A percentile compares a stretch with the other conserved stretches of the same genome.
Conservation (phyloP, 768 basidiomycete species). For the Trametes sanguinea region DNA sequence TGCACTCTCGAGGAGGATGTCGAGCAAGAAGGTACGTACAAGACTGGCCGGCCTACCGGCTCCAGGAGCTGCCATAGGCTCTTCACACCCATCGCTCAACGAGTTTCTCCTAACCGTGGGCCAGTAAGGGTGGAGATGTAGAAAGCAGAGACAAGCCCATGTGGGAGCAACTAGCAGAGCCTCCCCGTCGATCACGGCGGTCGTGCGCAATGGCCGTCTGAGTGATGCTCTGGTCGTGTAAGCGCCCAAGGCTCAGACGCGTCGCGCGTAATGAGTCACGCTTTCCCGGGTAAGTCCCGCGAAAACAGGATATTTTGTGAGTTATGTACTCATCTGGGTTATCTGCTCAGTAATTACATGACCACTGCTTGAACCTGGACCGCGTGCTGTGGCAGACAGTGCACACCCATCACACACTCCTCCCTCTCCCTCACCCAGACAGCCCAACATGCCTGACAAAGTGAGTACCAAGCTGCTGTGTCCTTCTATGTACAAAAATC, state of each 20-base stretch:
- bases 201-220: too few relatives aligned
- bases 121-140: background rate
- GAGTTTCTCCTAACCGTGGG: background rate
- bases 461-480: too few relatives aligned
- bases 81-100: slow-evolving; percentile 86
- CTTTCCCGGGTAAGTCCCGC: background rate
- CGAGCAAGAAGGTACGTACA: slow-evolving; percentile 58
- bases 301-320: background rate
- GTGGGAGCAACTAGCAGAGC: background rate
- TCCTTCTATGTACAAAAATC: too few relatives aligned
- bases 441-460: slow-evolving; percentile 12
- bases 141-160: slow-evolving; percentile 1
- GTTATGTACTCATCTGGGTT: too few relatives aligned
- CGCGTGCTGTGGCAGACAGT: background rate
- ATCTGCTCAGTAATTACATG: background rate
- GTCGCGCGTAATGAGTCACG: slow-evolving; percentile 23
- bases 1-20: too few relatives aligned
- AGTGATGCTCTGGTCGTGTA: too few relatives aligned
- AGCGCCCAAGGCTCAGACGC: background rate
- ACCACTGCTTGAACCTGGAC: background rate
- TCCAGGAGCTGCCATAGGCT: slow-evolving; percentile 90
- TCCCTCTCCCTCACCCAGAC: background rate
- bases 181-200: background rate
- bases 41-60: slow-evolving; percentile 92
- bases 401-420: background rate